Conservation (phyloP, 768 basidiomycete species). For the Rhizopogon sp. region DNA sequence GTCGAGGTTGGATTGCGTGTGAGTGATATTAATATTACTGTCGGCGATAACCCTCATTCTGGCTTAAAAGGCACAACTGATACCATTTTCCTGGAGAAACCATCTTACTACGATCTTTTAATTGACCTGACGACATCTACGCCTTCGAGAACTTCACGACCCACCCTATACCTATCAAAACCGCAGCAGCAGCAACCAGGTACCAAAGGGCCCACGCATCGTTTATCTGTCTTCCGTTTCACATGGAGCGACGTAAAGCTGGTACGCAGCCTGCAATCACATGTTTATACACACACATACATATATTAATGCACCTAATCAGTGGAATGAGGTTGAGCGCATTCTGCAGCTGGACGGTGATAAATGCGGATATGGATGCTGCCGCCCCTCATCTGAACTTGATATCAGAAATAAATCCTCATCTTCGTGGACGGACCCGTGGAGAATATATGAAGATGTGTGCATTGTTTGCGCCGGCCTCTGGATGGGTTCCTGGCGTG, state of each 20-base stretch:
- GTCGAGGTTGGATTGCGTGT: constrained; percentile 83
- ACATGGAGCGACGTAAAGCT: constrained; percentile 82
- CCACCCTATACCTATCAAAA: constrained; percentile 61
- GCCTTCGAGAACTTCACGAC: constrained; percentile 54
- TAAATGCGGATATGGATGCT: constrained; percentile 27
- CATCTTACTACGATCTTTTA: constrained; percentile 72
- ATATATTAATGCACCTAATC: not conserved
- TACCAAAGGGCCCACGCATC: constrained; percentile 41
- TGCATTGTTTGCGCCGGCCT: constrained; percentile 78
- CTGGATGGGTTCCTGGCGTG: constrained; percentile 70
- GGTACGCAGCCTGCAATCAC: constrained; percentile 30
- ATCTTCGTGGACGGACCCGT: constrained; percentile 65
- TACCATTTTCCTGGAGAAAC: constrained; percentile 78
- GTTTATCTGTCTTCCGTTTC: constrained; percentile 62
- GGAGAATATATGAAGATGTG: constrained; percentile 82
- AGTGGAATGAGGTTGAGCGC: constrained; percentile 80
- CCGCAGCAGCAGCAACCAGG: constrained; percentile 30
- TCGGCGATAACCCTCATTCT: not conserved
- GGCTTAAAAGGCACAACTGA: constrained; percentile 62
- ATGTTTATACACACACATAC: not conserved
- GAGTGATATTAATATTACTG: constrained; percentile 18
- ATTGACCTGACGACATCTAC: constrained; percentile 74
- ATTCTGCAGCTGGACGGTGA: constrained; percentile 52
- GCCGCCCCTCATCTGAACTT: constrained; percentile 23
- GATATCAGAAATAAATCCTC: constrained; percentile 34